Evolutionary conservation across 306 rosid genomes (phyloP), one percentile per base, ranked within the genome.

Genomic region (Cercis canadensis): DNA sequence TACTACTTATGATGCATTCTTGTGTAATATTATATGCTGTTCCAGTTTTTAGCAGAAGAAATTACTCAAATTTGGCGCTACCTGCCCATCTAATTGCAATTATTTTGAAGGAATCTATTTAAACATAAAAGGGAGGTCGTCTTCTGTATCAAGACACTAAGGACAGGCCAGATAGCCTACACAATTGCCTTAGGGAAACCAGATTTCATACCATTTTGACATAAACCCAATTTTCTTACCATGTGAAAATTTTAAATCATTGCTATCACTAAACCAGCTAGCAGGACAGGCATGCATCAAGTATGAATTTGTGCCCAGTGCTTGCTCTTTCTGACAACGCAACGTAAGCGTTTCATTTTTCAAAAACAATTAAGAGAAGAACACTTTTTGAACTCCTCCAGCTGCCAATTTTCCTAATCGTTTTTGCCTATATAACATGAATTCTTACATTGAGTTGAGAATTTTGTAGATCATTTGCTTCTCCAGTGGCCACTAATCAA

Each of bases 291-390:
- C 56, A 8, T 39, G 66, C 69, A 43, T 66, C 39, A 31, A 45
- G 16, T 70, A 32, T 60, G n/a, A 55, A 39, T 37, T 61, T 21
- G 18, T 69, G 58, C 63, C 70, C n/a, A 18, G 47, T 46, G 67
- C 66, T 66, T 53, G 3, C 24, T 58, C 69, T 36, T 59, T 57
- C 43, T 60, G 34, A 47, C 69, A 24, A 24, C 39, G 18, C 31
- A 43, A 47, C 18, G 11, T 33, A 54, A 36, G 57, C 58, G 12
- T 15, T 69, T 46, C 56, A 53, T 1, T 75, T 51, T 53, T 47
- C 44, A 32, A 11, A 57, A 62, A 66, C 67, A 37, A 40, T n/a
- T 9, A 53, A 45, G 31, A 3, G 67, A 44, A 19, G 18, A 62
- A 7, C 67, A 21, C 7, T 54, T 33, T 65, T 31, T 16, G 21